Evolutionary conservation across 225 moss, liverwort and hornwort species (phyloP).

Genomic region (Neckera pumila): DNA sequence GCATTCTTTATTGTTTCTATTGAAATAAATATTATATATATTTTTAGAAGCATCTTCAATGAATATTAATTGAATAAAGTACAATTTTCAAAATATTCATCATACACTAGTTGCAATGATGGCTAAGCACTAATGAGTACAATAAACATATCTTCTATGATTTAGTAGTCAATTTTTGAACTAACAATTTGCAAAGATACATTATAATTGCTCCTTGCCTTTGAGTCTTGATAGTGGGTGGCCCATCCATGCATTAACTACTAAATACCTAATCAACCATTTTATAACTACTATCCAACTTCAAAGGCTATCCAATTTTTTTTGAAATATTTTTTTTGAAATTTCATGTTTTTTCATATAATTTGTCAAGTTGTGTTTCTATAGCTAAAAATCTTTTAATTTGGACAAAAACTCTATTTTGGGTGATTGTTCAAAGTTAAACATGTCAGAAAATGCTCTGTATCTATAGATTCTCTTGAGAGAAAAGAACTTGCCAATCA

Average conservation of each 20-base stretch:
- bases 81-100: too few species aligned
- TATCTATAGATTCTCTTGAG: rapidly evolving
- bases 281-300: background rate
- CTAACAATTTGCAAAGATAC: background rate
- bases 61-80: background rate
- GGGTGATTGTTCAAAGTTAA: too few species aligned
- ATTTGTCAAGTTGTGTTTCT: rapidly evolving
- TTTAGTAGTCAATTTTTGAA: background rate
- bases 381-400: rapidly evolving
- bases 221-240: background rate
- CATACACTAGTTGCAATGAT: background rate
- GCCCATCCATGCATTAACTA: background rate
- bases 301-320: background rate
- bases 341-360: background rate
- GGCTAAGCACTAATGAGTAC: too few species aligned
- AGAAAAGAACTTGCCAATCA: background rate
- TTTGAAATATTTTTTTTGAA: too few species aligned
- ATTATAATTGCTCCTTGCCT: background rate
- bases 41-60: background rate
- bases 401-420: background rate
- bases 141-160: rapidly evolving
- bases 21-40: background rate
- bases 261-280: background rate
- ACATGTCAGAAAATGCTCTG: background rate
- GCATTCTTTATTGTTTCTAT: background rate